phyloP scores from a whole-genome alignment of 108 stramenopile genomes.

The Skeletonema marinoi region DNA sequence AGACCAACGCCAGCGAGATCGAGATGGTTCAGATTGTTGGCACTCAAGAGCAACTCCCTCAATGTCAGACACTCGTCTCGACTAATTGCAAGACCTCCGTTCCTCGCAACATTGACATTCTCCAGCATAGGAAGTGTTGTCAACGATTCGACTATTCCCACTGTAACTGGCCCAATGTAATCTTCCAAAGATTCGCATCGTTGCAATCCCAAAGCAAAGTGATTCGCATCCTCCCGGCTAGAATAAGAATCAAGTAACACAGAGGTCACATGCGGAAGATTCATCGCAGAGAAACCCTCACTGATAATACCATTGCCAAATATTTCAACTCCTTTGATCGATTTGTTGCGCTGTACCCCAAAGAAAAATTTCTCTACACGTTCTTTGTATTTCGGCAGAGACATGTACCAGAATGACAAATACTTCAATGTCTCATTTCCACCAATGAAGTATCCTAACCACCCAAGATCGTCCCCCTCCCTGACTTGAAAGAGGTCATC shows the following conservation, averaged over 20 bases:
- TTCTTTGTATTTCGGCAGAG: background rate
- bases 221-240: background rate
- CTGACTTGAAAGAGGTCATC: background rate
- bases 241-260: background rate
- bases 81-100: background rate
- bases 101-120: background rate
- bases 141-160: background rate
- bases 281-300: background rate
- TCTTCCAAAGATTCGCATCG: background rate
- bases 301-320: background rate
- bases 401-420: background rate
- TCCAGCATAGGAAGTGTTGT: background rate
- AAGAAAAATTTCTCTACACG: background rate
- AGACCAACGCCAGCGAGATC: background rate
- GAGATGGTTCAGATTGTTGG: background rate
- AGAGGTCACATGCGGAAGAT: background rate
- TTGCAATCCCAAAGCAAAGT: background rate
- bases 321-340: background rate
- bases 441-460: background rate
- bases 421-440: background rate
- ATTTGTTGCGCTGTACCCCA: background rate
- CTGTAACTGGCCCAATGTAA: background rate
- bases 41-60: background rate
- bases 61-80: background rate
- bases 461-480: background rate